Evolutionary conservation across 495 filamentous ascomycete genomes (phyloP).

Genomic region (Evansstolkia leycettana): DNA sequence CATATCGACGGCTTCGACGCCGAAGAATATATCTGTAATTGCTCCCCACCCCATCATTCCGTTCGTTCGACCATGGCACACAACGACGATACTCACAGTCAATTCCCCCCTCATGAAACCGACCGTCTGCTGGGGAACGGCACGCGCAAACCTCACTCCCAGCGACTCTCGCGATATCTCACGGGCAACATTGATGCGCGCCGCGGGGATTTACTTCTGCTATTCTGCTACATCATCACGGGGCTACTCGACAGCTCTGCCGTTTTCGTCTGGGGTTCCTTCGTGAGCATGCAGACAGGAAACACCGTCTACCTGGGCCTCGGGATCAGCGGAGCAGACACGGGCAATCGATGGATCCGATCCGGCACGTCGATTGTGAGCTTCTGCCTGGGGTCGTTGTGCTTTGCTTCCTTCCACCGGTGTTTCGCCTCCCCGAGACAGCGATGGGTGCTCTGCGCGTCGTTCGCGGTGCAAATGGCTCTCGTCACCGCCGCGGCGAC

Average conservation of each 20-base stretch:
- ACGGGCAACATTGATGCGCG: conserved; percentile 36
- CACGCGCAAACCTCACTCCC: conserved; percentile 1
- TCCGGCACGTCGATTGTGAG: conserved; percentile 48
- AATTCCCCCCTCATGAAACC: too few species aligned
- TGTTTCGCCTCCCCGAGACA: conserved; percentile 37
- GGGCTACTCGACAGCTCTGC: conserved; percentile 62
- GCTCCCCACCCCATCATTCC: too few species aligned
- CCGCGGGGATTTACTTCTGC: conserved; percentile 48
- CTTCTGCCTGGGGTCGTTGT: conserved; percentile 55
- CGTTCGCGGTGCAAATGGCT: conserved; percentile 43
- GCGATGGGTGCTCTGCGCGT: conserved; percentile 48
- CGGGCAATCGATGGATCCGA: conserved; percentile 42
- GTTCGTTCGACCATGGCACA: too few species aligned
- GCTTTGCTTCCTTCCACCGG: conserved; percentile 52
- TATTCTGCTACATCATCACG: conserved; percentile 60
- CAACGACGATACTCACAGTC: too few species aligned
- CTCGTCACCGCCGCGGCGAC: conserved; percentile 44
- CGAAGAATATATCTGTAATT: too few species aligned
- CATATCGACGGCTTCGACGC: too few species aligned
- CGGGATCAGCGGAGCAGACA: conserved; percentile 40
- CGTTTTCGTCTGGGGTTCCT: conserved; percentile 61
- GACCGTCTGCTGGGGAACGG: conserved; percentile 3
- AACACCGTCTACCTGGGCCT: conserved; percentile 68
- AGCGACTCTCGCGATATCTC: conserved; percentile 29
- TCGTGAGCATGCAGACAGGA: conserved; percentile 73